phyloP scores from a whole-genome alignment of 352 stramenopile species.

The Phytopythium sindhum region DNA sequence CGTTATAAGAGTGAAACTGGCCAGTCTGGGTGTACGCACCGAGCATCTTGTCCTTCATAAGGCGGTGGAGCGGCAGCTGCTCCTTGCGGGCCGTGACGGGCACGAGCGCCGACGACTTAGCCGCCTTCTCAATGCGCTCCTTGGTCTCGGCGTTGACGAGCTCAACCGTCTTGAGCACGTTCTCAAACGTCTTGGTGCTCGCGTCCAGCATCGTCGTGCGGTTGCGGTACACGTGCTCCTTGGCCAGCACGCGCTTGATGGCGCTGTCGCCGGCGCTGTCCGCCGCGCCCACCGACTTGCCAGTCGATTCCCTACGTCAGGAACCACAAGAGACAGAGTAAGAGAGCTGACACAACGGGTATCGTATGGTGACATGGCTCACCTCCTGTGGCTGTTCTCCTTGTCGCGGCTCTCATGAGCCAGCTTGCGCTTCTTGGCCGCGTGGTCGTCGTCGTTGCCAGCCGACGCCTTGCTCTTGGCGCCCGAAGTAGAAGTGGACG shows the following conservation, averaged over 20 bases:
- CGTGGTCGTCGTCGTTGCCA: constrained; percentile 15
- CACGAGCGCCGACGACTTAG: constrained; percentile 56
- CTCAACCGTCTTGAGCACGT: constrained; percentile 77
- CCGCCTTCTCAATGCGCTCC: constrained; percentile 85
- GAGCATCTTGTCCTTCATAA: constrained; percentile 78
- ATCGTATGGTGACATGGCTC: background rate
- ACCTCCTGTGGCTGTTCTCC: constrained; percentile 31
- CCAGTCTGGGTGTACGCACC: constrained; percentile 20
- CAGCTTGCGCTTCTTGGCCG: constrained; percentile 47
- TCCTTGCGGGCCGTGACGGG: constrained; percentile 47
- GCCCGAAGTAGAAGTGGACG: background rate
- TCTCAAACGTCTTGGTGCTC: constrained; percentile 80
- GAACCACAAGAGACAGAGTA: background rate
- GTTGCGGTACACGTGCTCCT: constrained; percentile 63
- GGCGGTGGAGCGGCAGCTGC: constrained; percentile 52
- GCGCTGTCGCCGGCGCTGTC: constrained; percentile 34
- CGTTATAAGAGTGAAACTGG: background rate
- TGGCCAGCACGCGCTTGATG: constrained; percentile 64
- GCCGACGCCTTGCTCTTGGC: constrained; percentile 13
- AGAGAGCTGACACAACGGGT: background rate
- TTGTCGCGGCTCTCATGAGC: constrained; percentile 26
- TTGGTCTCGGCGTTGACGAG: constrained; percentile 81
- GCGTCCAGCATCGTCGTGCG: constrained; percentile 76
- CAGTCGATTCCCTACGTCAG: background rate
- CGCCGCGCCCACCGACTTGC: background rate